Percentiles rank a stretch among this genome's conserved stretches.
Evolutionary conservation across 345 rosid genomes (phyloP).

Genomic region (Moricandia moricandioides): DNA sequence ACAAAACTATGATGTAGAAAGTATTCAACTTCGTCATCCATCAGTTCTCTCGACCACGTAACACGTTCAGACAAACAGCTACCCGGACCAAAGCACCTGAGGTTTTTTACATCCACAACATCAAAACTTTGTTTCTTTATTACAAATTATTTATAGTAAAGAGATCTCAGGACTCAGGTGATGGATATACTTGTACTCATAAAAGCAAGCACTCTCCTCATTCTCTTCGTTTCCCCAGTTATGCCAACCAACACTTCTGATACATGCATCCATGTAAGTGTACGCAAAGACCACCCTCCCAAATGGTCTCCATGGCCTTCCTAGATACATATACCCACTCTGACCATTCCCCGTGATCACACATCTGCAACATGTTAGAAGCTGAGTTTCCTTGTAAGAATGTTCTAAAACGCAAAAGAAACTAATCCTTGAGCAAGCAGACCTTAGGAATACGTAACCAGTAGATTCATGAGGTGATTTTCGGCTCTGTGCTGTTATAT

Average conservation of each 20-base stretch:
- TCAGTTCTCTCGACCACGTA: not conserved
- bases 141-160: not conserved
- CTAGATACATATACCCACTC: conserved; percentile 60
- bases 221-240: conserved; percentile 92
- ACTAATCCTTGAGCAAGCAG: not conserved
- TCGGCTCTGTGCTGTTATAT: not conserved
- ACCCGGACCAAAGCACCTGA: not conserved
- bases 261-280: conserved; percentile 78
- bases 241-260: conserved; percentile 75
- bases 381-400: not conserved
- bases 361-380: conserved; percentile 52
- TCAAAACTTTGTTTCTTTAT: not conserved
- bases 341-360: conserved; percentile 86
- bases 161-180: not conserved
- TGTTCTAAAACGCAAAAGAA: not conserved
- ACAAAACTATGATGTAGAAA: not conserved
- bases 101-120: not conserved
- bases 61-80: not conserved
- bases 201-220: conserved; percentile 92
- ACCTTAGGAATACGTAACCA: not conserved
- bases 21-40: not conserved
- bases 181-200: conserved; percentile 78
- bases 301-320: conserved; percentile 99
- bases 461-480: not conserved
- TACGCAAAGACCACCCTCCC: conserved; percentile 87